phyloP scores from a whole-genome alignment of 2,329 filamentous ascomycete species.

The Fusarium floridanum region DNA sequence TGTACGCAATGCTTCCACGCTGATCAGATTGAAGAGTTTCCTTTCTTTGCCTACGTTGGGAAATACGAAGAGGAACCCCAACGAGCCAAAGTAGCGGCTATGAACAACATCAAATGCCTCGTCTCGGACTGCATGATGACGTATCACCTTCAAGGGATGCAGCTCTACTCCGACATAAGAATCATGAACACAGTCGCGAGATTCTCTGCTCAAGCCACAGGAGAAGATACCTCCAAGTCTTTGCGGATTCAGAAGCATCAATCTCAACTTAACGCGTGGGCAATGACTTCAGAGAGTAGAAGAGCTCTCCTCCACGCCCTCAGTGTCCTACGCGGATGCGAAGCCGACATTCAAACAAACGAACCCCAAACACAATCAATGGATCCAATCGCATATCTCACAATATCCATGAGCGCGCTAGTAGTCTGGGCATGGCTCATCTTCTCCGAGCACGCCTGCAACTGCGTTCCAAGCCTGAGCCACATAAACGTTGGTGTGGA shows the following conservation, averaged over 20 bases:
- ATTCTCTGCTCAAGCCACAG: constrained; percentile 21
- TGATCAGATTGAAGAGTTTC: constrained; percentile 27
- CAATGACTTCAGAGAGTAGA: constrained; percentile 46
- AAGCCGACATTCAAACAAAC: constrained; percentile 35
- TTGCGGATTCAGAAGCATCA: constrained; percentile 38
- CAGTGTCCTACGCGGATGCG: constrained; percentile 47
- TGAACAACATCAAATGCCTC: constrained; percentile 47
- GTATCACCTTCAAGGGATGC: constrained; percentile 53
- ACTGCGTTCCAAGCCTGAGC: constrained; percentile 44
- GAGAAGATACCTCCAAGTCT: constrained; percentile 27
- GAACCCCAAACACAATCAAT: constrained; percentile 29
- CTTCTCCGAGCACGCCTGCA: constrained; percentile 44
- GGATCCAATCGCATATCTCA: constrained; percentile 53
- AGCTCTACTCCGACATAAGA: constrained; percentile 52
- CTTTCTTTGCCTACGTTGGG: constrained; percentile 46
- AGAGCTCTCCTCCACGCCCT: constrained; percentile 52
- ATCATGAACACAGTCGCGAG: constrained; percentile 46
- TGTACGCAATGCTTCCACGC: constrained; percentile 32
- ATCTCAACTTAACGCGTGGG: constrained; percentile 48
- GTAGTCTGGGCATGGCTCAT: constrained; percentile 54
- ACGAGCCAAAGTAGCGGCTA: constrained; percentile 41
- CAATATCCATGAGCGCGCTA: constrained; percentile 48
- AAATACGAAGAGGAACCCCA: constrained; percentile 43
- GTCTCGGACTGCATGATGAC: constrained; percentile 52
- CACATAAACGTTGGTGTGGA: constrained; percentile 43